Evolutionary conservation across 805 yeast species (phyloP).

Genomic region (Wickerhamiella azymoides): DNA sequence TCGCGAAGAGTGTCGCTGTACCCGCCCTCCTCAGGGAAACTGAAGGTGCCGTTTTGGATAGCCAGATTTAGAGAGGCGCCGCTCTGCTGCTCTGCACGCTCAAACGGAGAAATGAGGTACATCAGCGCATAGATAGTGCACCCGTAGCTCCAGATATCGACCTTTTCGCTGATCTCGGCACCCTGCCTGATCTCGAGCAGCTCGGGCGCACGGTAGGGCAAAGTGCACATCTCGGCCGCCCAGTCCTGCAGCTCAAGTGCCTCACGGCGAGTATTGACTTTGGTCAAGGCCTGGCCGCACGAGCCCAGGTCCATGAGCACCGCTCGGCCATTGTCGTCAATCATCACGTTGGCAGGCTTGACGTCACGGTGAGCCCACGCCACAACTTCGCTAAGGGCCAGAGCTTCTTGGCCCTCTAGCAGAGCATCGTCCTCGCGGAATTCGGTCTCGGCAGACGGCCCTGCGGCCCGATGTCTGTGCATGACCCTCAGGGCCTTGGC

Average conservation of each 20-base stretch:
- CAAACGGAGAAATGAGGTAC: constrained; percentile 77
- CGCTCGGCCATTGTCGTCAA: constrained; percentile 58
- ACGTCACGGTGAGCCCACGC: constrained; percentile 80
- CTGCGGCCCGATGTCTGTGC: constrained; percentile 42
- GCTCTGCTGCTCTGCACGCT: constrained; percentile 59
- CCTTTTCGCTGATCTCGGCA: constrained; percentile 49
- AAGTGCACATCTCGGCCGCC: constrained; percentile 72
- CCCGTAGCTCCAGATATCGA: constrained; percentile 88
- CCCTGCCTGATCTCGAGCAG: constrained; percentile 62
- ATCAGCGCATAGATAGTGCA: constrained; percentile 66
- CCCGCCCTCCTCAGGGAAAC: constrained; percentile 37
- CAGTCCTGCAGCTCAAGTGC: constrained; percentile 67
- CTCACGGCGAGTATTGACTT: constrained; percentile 45
- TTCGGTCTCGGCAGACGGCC: constrained; percentile 23
- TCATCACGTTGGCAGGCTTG: constrained; percentile 81
- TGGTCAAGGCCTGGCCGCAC: constrained; percentile 46
- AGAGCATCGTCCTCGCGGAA: constrained; percentile 23
- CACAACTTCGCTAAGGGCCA: constrained; percentile 41
- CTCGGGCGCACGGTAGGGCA: constrained; percentile 87
- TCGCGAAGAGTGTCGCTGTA: constrained; percentile 45
- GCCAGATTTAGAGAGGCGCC: constrained; percentile 77
- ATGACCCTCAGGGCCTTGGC: constrained; percentile 62
- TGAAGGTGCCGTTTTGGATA: constrained; percentile 50
- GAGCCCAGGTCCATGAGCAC: constrained; percentile 79
- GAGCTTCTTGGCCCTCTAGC: constrained; percentile 24